Conservation (phyloP, 805 yeast genomes). For the Candida quercuum region DNA sequence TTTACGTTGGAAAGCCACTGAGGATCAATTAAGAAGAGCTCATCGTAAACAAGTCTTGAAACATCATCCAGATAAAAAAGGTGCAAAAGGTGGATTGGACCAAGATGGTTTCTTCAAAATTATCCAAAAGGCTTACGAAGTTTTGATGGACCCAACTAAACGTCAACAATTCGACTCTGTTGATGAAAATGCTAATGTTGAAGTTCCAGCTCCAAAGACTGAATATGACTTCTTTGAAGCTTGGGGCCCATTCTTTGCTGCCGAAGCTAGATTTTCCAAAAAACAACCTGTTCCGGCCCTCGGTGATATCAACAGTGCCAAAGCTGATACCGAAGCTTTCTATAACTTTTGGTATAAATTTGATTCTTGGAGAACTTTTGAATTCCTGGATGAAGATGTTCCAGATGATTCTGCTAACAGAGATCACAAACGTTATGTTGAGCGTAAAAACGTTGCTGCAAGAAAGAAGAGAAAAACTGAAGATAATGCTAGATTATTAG, state of each 20-base stretch:
- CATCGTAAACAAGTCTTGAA: constrained; percentile 94
- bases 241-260: constrained; percentile 87
- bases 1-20: constrained; percentile 86
- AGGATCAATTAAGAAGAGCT: constrained; percentile 90
- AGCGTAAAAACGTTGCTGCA: constrained; percentile 93
- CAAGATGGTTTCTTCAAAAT: constrained; percentile 97
- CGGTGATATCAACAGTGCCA: constrained; percentile 63
- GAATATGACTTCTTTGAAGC: constrained; percentile 82
- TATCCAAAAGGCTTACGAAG: constrained; percentile 94
- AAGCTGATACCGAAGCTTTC: constrained; percentile 80
- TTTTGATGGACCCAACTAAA: constrained; percentile 76
- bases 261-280: constrained; percentile 90
- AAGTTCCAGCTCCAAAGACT: constrained; percentile 63
- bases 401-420: constrained; percentile 99
- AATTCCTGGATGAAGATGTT: constrained; percentile 96
- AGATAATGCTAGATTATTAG: constrained; percentile 85
- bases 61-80: constrained; percentile 98
- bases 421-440: constrained; percentile 98
- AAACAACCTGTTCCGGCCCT: constrained; percentile 82
- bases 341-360: constrained; percentile 90
- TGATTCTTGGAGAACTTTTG: constrained; percentile 98
- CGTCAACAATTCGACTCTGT: constrained; percentile 95
- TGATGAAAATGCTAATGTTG: constrained; percentile 81
- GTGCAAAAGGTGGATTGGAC: constrained; percentile 77
- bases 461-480: constrained; percentile 98